phyloP scores from a whole-genome alignment of 257 asterid species.

The Nicotiana obtusifolia region DNA sequence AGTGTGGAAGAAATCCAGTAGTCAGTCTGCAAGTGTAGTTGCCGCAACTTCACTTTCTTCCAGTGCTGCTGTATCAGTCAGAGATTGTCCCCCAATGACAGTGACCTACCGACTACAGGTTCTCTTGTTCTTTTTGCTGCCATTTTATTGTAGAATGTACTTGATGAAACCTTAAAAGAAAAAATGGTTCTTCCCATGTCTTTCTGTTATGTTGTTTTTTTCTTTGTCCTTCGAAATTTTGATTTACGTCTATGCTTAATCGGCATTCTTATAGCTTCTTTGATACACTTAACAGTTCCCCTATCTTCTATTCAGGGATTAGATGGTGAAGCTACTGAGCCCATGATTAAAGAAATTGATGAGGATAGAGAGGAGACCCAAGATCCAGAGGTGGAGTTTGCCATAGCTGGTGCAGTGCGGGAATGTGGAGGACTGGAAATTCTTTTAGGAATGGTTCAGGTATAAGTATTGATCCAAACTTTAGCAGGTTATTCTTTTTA shows the following conservation, averaged over 20 bases:
- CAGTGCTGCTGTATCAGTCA: conserved; percentile 53
- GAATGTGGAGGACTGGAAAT: conserved; percentile 95
- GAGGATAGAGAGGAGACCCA: conserved; percentile 99
- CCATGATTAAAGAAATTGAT: conserved; percentile 97
- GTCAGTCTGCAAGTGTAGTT: conserved; percentile 60
- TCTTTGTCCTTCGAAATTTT: background rate
- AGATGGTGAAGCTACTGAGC: conserved; percentile 99
- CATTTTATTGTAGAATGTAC: background rate
- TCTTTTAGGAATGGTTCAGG: conserved; percentile 93
- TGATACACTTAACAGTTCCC: conserved; percentile 23
- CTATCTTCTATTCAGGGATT: conserved; percentile 52
- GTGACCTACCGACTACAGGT: conserved; percentile 99
- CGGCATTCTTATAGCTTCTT: conserved; percentile 1
- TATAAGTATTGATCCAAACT: conserved; percentile 14
- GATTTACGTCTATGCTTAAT: background rate
- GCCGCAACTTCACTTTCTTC: conserved; percentile 67
- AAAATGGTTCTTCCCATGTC: background rate
- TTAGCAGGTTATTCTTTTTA: background rate
- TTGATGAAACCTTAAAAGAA: background rate
- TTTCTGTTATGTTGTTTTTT: background rate
- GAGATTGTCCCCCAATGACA: conserved; percentile 95
- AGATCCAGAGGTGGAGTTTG: conserved; percentile 99
- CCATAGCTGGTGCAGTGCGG: conserved; percentile 90
- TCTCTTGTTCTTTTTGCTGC: background rate
- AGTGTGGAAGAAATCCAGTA: conserved; percentile 91